Percentiles rank a stretch among this genome's conserved stretches.
phyloP scores from a whole-genome alignment of 2,329 filamentous ascomycete species.

The Colletotrichum sidae region DNA sequence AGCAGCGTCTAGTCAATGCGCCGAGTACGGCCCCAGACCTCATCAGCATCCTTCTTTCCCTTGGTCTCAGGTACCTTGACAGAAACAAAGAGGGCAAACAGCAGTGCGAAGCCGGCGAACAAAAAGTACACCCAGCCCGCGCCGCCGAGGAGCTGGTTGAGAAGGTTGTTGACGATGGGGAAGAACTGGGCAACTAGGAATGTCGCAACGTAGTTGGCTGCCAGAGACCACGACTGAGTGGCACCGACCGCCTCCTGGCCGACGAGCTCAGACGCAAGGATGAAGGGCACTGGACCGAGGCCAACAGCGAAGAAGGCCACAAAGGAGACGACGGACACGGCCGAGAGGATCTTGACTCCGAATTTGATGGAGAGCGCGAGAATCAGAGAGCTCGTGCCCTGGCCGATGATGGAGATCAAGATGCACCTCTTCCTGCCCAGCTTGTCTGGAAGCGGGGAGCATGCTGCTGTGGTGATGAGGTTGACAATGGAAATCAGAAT shows the following conservation, averaged over 20 bases:
- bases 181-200: conserved; percentile 97
- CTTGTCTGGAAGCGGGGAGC: conserved; percentile 86
- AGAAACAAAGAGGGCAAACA: conserved; percentile 78
- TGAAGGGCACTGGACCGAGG: conserved; percentile 93
- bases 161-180: conserved; percentile 81
- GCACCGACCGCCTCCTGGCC: conserved; percentile 91
- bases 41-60: conserved; percentile 84
- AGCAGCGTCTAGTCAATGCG: conserved; percentile 57
- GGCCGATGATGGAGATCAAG: conserved; percentile 83
- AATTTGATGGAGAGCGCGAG: conserved; percentile 85
- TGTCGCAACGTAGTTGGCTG: conserved; percentile 89
- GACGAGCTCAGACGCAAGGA: conserved; percentile 91
- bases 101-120: conserved; percentile 80
- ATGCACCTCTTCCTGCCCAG: conserved; percentile 90
- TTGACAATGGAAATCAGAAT: conserved; percentile 90
- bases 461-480: conserved; percentile 82
- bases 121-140: conserved; percentile 90
- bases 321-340: conserved; percentile 84
- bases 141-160: conserved; percentile 73
- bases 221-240: conserved; percentile 88
- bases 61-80: conserved; percentile 87
- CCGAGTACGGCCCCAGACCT: conserved; percentile 85
- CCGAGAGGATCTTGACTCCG: conserved; percentile 79
- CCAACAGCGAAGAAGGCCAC: conserved; percentile 92
- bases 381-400: conserved; percentile 81